Percentiles rank a stretch among this genome's conserved stretches.
Conservation (phyloP, 2,329 filamentous ascomycete genomes). For the Diaporthe vexans region DNA sequence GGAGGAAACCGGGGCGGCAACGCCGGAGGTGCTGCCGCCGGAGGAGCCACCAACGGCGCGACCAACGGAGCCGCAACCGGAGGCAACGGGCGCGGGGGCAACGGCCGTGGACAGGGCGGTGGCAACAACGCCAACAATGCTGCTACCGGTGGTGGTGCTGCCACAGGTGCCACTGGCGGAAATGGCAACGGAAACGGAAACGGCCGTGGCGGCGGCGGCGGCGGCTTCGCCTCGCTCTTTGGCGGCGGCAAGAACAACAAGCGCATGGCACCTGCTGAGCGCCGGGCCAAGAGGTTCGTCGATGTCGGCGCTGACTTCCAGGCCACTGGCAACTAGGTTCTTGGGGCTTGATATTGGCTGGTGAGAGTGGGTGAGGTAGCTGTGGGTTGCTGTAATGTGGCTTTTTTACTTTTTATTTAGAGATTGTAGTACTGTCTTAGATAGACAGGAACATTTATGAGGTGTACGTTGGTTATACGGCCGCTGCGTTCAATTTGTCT, state of each 20-base stretch:
- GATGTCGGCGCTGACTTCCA: slow-evolving; percentile 18
- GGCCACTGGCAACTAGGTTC: slow-evolving; percentile 1
- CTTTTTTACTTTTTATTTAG: neutral
- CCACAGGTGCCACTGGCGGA: neutral
- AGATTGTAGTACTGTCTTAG: slow-evolving; percentile 15
- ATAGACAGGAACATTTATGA: slow-evolving; percentile 7
- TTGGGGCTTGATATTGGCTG: neutral
- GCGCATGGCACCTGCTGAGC: slow-evolving; percentile 17
- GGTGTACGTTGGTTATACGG: neutral
- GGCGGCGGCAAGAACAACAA: slow-evolving; percentile 23
- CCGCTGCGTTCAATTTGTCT: neutral
- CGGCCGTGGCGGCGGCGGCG: neutral
- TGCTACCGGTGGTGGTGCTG: neutral
- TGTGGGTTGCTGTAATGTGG: slow-evolving; percentile 13
- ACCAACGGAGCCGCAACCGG: neutral
- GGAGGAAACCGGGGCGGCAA: slow-evolving; percentile 23
- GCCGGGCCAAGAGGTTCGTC: slow-evolving; percentile 25
- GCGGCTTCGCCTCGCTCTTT: neutral
- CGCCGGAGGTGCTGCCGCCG: neutral
- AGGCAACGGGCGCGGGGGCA: slow-evolving; percentile 3
- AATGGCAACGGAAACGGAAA: neutral
- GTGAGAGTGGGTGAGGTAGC: neutral
- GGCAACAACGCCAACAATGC: slow-evolving; percentile 1
- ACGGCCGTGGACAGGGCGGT: neutral
- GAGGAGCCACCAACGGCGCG: neutral